These are phyloP conservation scores for Fusarium sp. DNA, from an alignment of 2,329 filamentous ascomycete species.

Conservation along the genomic window DNA sequence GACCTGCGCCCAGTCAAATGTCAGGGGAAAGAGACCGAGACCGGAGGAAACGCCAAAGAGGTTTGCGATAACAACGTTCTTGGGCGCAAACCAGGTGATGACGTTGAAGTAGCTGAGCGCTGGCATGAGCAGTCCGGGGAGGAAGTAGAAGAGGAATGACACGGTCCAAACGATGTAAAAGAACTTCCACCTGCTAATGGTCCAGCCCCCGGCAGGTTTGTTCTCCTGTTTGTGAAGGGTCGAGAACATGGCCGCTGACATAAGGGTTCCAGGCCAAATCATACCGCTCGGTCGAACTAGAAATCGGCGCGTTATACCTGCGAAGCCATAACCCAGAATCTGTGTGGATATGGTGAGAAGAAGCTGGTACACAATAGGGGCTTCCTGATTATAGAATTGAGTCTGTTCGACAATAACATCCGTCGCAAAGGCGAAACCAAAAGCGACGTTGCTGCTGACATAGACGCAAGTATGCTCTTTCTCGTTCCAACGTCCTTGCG, in stretches of 20 bases:
- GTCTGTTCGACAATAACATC: slow-evolving; percentile 93
- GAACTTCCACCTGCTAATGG: slow-evolving; percentile 85
- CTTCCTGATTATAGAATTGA: slow-evolving; percentile 88
- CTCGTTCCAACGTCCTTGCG: slow-evolving; percentile 87
- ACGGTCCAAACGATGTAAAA: slow-evolving; percentile 81
- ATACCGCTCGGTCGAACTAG: slow-evolving; percentile 88
- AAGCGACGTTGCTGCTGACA: slow-evolving; percentile 90
- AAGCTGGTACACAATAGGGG: slow-evolving; percentile 82
- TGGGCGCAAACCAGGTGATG: slow-evolving; percentile 88
- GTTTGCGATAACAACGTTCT: slow-evolving; percentile 89
- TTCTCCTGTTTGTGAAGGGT: slow-evolving; percentile 90
- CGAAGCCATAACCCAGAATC: slow-evolving; percentile 88
- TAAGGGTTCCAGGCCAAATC: slow-evolving; percentile 92
- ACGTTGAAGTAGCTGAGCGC: slow-evolving; percentile 92
- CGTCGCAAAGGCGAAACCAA: slow-evolving; percentile 90
- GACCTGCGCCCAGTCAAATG: slow-evolving; percentile 93
- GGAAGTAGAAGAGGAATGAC: slow-evolving; percentile 86
- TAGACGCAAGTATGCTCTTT: slow-evolving; percentile 93
- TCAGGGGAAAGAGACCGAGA: slow-evolving; percentile 85
- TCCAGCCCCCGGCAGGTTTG: slow-evolving; percentile 85
- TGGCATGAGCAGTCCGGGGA: slow-evolving; percentile 86
- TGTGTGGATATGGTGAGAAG: slow-evolving; percentile 89
- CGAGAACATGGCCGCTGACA: slow-evolving; percentile 91
- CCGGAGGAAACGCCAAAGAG: slow-evolving; percentile 90
- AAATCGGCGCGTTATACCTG: slow-evolving; percentile 84